These are phyloP conservation scores for Rhizopogon sp. DNA, from an alignment of 768 basidiomycete species.

Conservation along the genomic window DNA sequence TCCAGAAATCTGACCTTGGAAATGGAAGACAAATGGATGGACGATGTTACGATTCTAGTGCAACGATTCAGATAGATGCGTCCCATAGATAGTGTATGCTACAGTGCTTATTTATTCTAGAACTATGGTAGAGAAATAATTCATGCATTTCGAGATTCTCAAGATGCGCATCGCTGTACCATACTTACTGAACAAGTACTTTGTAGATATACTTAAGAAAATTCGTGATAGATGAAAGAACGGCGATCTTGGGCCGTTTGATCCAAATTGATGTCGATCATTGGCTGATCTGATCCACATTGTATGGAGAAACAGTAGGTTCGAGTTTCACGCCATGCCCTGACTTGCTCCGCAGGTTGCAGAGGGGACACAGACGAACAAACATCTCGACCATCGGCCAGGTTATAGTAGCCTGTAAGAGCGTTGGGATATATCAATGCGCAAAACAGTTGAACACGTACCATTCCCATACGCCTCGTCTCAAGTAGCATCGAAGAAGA, in stretches of 20 bases:
- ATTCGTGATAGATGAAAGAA: neutral
- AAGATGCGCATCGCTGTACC: neutral
- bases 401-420: conserved; percentile 55
- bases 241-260: neutral
- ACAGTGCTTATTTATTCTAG: conserved; percentile 9
- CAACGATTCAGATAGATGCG: conserved; percentile 26
- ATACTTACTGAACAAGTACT: neutral
- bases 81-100: neutral
- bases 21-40: conserved; percentile 48
- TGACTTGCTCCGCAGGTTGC: conserved; percentile 38
- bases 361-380: conserved; percentile 53
- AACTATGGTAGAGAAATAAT: neutral
- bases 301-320: conserved; percentile 8
- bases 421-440: conserved; percentile 2
- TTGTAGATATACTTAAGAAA: neutral
- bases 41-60: conserved; percentile 43
- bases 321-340: conserved; percentile 18
- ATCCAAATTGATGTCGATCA: neutral
- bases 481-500: conserved; percentile 52
- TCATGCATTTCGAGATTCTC: neutral
- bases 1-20: conserved; percentile 45
- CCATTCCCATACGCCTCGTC: conserved; percentile 53
- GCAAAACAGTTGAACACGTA: conserved; percentile 28
- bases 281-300: conserved; percentile 6
- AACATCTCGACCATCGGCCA: conserved; percentile 76